Conservation (phyloP, 164 flowering plant species). For the Kalanchoe fedtschenkoi region DNA sequence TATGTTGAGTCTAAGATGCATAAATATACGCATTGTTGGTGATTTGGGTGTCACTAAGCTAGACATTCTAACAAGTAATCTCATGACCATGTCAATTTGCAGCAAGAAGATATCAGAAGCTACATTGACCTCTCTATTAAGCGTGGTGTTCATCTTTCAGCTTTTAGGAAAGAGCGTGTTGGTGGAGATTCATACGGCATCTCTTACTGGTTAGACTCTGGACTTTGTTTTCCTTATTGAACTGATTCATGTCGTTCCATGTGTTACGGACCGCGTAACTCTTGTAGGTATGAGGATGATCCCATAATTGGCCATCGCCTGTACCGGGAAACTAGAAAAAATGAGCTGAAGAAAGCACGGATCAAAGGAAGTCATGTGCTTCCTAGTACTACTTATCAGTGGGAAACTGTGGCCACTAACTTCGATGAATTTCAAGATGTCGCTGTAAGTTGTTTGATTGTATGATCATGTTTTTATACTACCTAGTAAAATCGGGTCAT, state of each 20-base stretch:
- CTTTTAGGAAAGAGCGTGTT: slow-evolving; percentile 85
- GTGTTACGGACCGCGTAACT: neutral
- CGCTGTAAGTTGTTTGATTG: slow-evolving; percentile 50
- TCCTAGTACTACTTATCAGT: slow-evolving; percentile 55
- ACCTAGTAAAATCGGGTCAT: no score
- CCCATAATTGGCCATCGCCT: slow-evolving; percentile 80
- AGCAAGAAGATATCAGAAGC: slow-evolving; percentile 97
- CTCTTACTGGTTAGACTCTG: slow-evolving; percentile 61
- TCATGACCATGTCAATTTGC: slow-evolving; percentile 25
- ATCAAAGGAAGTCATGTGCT: slow-evolving; percentile 46
- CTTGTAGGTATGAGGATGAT: slow-evolving; percentile 92
- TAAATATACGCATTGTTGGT: neutral
- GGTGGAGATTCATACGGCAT: slow-evolving; percentile 95
- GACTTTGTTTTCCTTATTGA: neutral
- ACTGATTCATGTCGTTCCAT: neutral
- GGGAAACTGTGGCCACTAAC: slow-evolving; percentile 97
- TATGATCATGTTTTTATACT: no score
- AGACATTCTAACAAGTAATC: neutral
- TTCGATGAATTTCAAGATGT: slow-evolving; percentile 94
- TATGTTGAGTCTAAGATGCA: neutral
- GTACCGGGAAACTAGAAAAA: slow-evolving; percentile 80
- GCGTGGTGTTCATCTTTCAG: slow-evolving; percentile 68
- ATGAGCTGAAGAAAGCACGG: slow-evolving; percentile 68
- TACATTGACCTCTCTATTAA: slow-evolving; percentile 76
- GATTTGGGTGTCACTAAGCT: neutral